Percentiles rank a stretch among this genome's conserved stretches.
phyloP scores from a whole-genome alignment of 176 grass and related monocot species.

The Pontederia crassipes region DNA sequence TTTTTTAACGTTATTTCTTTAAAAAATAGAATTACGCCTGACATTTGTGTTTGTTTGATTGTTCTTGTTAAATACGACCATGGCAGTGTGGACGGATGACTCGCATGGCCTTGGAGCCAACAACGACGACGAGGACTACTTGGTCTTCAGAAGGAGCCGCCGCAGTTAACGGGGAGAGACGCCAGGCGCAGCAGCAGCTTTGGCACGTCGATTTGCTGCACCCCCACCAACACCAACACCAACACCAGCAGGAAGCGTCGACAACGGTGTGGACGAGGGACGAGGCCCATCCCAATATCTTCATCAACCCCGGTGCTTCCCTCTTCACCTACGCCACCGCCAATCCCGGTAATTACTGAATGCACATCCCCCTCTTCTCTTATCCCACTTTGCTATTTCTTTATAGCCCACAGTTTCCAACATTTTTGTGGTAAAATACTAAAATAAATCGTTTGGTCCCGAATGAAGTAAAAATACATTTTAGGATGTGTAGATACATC shows the following conservation, averaged over 20 bases:
- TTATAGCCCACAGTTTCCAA: constrained; percentile 19
- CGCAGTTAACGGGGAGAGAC: constrained; percentile 35
- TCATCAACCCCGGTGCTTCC: constrained; percentile 39
- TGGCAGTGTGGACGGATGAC: constrained; percentile 42
- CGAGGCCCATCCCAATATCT: constrained; percentile 28
- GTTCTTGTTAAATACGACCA: too few relatives aligned
- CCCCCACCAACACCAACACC: constrained; percentile 9
- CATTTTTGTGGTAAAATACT: neutral
- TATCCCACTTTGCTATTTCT: constrained; percentile 26
- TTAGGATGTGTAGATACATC: too few relatives aligned
- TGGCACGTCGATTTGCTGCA: constrained; percentile 56
- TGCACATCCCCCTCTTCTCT: constrained; percentile 1
- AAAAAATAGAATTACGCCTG: too few relatives aligned
- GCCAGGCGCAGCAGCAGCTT: constrained; percentile 52
- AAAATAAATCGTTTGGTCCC: too few relatives aligned
- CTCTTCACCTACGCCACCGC: constrained; percentile 53
- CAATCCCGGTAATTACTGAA: constrained; percentile 45
- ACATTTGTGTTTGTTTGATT: too few relatives aligned
- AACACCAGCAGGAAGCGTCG: neutral
- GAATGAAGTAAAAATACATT: too few relatives aligned
- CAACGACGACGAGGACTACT: constrained; percentile 27
- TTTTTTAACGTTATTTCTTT: too few relatives aligned
- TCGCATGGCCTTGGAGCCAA: constrained; percentile 35
- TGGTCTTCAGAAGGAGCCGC: neutral
- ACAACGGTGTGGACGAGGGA: constrained; percentile 35